Base-by-base conservation (phyloP, 352 stramenopile species). In the Globisporangium okanoganense region DNA sequence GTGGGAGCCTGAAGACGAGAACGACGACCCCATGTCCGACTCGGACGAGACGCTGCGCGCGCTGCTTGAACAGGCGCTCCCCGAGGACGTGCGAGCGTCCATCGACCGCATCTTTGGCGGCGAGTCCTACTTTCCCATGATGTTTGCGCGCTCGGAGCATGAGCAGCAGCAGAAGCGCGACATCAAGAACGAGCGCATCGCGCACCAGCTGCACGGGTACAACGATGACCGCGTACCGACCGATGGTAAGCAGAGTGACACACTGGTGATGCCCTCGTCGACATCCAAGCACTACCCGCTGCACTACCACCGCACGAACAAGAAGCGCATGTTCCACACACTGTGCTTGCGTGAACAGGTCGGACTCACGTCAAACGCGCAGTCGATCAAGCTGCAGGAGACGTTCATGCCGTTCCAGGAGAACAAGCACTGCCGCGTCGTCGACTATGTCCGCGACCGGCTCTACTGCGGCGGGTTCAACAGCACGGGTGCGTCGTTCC, bases 381-480 rank as follows among this genome's bases (percentile, higher is more conserved):
- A 92, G 67, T 64, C 78, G 12, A 74, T 92, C 43, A 79, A 85
- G 50, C 62, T 92, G 33, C 82, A 94, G 52, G 85, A 94, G 47
- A 88, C 81, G 24, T 88, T 92, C 53, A 76, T 94, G 70, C 85
- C 82, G 29, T 91, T 92, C 51, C 76, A 90, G 62, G 62, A 90
- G 58, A 79, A 94, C 69, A 91, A 90, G 58, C 72, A 90, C 24
- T 91, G 80, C 57, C 69, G 75, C 25, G 72, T 88, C 0, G 78
- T 94, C 4, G 85, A 92, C 64, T 74, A 81, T 24, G 72, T 90
- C 45, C 70, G 69, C 35, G 79, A 91, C 25, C 71, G 85, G 36
- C 79, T 95, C 6, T 93, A 95, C 58, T 95, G 85, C 48, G 83
- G 83, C 27, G 80, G 75, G 2, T 92, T 95, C 55, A 90, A 88